These are phyloP conservation scores for Exophiala dermatitidis DNA, from an alignment of 2,329 filamentous ascomycete genomes.

Conservation along the genomic window DNA sequence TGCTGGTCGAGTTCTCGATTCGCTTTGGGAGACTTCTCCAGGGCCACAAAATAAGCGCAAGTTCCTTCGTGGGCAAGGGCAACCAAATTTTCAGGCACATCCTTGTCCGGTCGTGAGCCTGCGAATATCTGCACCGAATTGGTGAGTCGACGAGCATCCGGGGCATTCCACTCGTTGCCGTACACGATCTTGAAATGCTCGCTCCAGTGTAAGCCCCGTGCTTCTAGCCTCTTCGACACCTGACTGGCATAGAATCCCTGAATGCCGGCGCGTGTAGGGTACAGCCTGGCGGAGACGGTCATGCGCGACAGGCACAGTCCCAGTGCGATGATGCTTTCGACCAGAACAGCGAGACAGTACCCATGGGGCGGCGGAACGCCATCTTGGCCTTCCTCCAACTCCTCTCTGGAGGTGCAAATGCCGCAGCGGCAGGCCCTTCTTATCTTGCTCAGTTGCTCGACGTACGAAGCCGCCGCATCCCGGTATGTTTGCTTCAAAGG, in stretches of 20 bases:
- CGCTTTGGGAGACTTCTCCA: constrained; percentile 13
- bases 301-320: constrained; percentile 24
- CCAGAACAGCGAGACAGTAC: constrained; percentile 22
- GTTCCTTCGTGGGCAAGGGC: constrained; percentile 24
- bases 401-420: constrained; percentile 18
- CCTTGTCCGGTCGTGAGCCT: constrained; percentile 18
- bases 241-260: constrained; percentile 23
- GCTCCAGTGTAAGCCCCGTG: constrained; percentile 16
- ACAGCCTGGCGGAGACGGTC: constrained; percentile 19
- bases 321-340: constrained; percentile 24
- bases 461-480: constrained; percentile 19
- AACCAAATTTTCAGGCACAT: constrained; percentile 22
- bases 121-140: constrained; percentile 23
- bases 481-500: constrained; percentile 18
- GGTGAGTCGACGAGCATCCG: constrained; percentile 20
- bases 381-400: constrained; percentile 14
- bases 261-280: constrained; percentile 21
- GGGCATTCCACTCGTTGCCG: constrained; percentile 25
- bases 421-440: constrained; percentile 20
- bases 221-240: constrained; percentile 20
- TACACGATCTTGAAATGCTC: constrained; percentile 24
- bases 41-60: constrained; percentile 22
- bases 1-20: constrained; percentile 3
- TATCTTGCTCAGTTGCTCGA: constrained; percentile 17
- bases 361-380: constrained; percentile 19